phyloP scores from a whole-genome alignment of 768 basidiomycete species.

The Rhodotorula graminis region DNA sequence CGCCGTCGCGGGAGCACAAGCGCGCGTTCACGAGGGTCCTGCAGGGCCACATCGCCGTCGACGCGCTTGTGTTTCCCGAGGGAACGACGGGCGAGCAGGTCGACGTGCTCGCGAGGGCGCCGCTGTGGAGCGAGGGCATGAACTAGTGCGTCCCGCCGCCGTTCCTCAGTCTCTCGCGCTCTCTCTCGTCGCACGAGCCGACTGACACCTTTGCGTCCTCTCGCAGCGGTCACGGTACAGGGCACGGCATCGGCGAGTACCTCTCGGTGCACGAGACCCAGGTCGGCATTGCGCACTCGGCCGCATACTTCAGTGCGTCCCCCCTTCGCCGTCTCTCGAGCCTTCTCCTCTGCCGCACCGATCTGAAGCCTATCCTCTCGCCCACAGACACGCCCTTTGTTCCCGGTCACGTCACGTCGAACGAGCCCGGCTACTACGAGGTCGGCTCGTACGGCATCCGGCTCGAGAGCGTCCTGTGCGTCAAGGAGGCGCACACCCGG shows the following conservation, averaged over 20 bases:
- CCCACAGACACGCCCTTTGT: slow-evolving; percentile 53
- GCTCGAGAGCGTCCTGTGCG: slow-evolving; percentile 78
- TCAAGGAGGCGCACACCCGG: slow-evolving; percentile 61
- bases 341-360: not conserved
- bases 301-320: slow-evolving; percentile 16
- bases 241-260: slow-evolving; percentile 84
- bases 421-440: slow-evolving; percentile 65
- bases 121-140: slow-evolving; percentile 40
- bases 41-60: slow-evolving; percentile 96
- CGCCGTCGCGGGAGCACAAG: slow-evolving; percentile 45
- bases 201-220: too few species aligned
- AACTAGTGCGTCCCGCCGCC: slow-evolving; percentile 25
- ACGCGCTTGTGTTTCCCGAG: slow-evolving; percentile 81
- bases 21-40: slow-evolving; percentile 91
- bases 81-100: slow-evolving; percentile 64
- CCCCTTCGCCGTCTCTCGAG: not conserved
- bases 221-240: slow-evolving; percentile 71
- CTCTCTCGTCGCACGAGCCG: too few species aligned
- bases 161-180: not conserved
- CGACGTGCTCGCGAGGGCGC: slow-evolving; percentile 36
- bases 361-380: not conserved
- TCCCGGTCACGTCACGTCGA: slow-evolving; percentile 86
- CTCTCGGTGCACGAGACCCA: slow-evolving; percentile 50
- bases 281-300: slow-evolving; percentile 15
- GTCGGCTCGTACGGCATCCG: slow-evolving; percentile 80